phyloP scores from a whole-genome alignment of 768 basidiomycete species.

The Psilocybe tampanensis region DNA sequence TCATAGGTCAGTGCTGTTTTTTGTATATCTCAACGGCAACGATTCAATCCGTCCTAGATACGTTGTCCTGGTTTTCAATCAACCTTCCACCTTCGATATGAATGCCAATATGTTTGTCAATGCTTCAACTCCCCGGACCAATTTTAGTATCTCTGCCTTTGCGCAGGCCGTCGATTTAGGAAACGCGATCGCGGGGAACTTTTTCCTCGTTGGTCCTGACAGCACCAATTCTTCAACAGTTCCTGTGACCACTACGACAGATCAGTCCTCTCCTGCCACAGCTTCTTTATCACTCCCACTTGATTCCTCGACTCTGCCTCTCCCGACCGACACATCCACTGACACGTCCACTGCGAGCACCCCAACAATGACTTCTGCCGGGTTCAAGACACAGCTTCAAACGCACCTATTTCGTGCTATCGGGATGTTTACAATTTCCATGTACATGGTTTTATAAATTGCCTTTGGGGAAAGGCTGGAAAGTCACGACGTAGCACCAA shows the following conservation, averaged over 20 bases:
- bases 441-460: not conserved
- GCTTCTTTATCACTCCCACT: not conserved
- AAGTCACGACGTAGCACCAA: no score
- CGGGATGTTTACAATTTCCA: not conserved
- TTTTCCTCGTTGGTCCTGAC: conserved; percentile 40
- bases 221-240: conserved; percentile 12
- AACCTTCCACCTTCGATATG: conserved; percentile 33
- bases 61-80: conserved; percentile 35
- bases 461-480: no score
- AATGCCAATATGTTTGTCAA: conserved; percentile 33
- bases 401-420: not conserved
- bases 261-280: conserved; percentile 2
- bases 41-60: conserved; percentile 24
- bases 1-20: conserved; percentile 37
- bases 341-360: not conserved
- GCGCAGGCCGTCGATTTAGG: conserved; percentile 33
- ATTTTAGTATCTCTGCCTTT: conserved; percentile 43
- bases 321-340: not conserved
- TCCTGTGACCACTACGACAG: not conserved
- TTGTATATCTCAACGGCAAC: not conserved
- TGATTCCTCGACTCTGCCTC: not conserved
- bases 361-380: not conserved
- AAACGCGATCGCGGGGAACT: conserved; percentile 42
- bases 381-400: not conserved
- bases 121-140: conserved; percentile 32